A percentile compares a stretch with the other conserved stretches of the same genome.
These are phyloP conservation scores for Tolypocladium inflatum DNA, from an alignment of 2,329 filamentous ascomycete species.

Conservation along the genomic window DNA sequence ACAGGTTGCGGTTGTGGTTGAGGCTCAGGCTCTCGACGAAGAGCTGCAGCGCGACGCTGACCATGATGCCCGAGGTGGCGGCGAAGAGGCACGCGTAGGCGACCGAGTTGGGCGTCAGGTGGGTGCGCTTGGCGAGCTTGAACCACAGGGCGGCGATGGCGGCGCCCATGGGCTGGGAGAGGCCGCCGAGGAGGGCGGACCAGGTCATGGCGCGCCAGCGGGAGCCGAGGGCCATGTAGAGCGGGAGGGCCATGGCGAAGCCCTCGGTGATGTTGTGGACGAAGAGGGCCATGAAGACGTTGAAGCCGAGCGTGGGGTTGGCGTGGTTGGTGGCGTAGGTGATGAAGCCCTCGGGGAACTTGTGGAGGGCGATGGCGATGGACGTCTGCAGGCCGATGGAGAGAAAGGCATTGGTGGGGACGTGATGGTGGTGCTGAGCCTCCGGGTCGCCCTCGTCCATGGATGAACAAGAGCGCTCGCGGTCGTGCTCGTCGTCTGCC, in stretches of 20 bases:
- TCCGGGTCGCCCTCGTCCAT: constrained; percentile 33
- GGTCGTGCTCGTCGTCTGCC: constrained; percentile 10
- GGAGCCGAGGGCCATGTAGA: constrained; percentile 83
- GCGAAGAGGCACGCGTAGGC: constrained; percentile 79
- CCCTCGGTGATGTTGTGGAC: constrained; percentile 98
- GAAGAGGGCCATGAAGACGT: constrained; percentile 90
- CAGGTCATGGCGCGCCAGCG: constrained; percentile 75
- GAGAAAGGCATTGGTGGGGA: constrained; percentile 86
- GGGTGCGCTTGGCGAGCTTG: constrained; percentile 48
- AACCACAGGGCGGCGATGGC: constrained; percentile 82
- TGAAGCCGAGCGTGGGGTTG: constrained; percentile 77
- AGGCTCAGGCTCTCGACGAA: constrained; percentile 79
- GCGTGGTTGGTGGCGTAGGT: constrained; percentile 97
- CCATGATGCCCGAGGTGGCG: constrained; percentile 87
- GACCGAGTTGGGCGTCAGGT: constrained; percentile 42
- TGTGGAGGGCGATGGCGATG: constrained; percentile 90
- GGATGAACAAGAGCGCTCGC: constrained; percentile 14
- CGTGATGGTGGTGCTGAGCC: constrained; percentile 78
- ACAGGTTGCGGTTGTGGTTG: constrained; percentile 69
- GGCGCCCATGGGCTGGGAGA: constrained; percentile 81
- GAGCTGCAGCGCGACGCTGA: constrained; percentile 80
- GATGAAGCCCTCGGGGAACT: constrained; percentile 80
- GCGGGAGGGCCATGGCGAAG: constrained; percentile 83
- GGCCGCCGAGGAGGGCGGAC: constrained; percentile 73
- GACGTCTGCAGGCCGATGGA: constrained; percentile 94